Evolutionary conservation across 495 filamentous ascomycete genomes (phyloP), one percentile per base, ranked within the genome.

Genomic region (Clohesyomyces aquaticus): DNA sequence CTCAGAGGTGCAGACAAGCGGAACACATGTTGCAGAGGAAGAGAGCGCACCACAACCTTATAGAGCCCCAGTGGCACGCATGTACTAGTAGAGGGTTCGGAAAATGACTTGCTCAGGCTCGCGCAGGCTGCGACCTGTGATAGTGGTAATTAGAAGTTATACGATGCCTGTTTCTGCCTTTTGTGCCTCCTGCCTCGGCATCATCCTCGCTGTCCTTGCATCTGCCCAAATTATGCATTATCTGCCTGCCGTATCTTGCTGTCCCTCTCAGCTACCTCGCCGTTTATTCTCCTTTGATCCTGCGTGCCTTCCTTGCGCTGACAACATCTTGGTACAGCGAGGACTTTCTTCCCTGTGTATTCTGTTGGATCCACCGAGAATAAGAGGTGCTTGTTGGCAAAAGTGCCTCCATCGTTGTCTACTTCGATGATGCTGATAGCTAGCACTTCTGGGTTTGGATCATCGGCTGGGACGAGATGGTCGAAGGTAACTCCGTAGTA

Each of bases 251-350:
- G 8, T 8, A 8, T 9, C 8, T 18, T 23, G 14, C 32, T 12
- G 35, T 45, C 41, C 35, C 41, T 59, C 42, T 59, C 42, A 59
- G 56, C 56, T 59, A 59, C 56, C 18, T 3, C 1, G 56, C 56
- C 18, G 45, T 59, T 59, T 59, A 59, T 59, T 50, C 56, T 59
- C 42, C 56, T 3, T 3, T 68, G 69, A 61, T 76, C 73, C 54
- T 67, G 45, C 9, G 71, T 73, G 19, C 75, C 74, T 63, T 75
- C 76, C 63, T 75, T 77, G 51, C 69, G 70, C 59, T 77, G 73
- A 61, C 73, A 77, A 55, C 73, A 77, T 51, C 75, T 75, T 48
- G 72, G 72, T 48, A 77, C 72, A 27, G 74, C 72, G 4, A 76
- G 65, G 18, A 76, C 72, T 68, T 72, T 78, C 70, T 77, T 76